A percentile compares a stretch with the other conserved stretches of the same genome.
Evolutionary conservation across 306 rosid species (phyloP).

Genomic region (Gastrolobium villosum): DNA sequence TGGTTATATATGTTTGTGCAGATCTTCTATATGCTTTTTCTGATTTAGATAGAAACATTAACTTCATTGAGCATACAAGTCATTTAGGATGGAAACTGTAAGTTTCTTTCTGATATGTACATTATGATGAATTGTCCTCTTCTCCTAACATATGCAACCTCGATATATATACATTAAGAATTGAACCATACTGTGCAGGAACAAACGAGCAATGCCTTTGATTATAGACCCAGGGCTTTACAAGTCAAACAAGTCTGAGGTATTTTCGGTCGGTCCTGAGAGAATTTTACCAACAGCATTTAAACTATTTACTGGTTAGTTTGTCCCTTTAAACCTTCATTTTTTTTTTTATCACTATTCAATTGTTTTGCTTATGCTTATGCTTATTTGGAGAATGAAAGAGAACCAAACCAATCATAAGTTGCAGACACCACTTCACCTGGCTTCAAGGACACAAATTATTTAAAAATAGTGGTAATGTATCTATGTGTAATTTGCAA

Average conservation of each 20-base stretch:
- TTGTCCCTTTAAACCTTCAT: conserved; percentile 7
- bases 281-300: conserved; percentile 79
- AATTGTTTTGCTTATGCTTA: not conserved
- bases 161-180: conserved; percentile 7
- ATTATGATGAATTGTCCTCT: not conserved
- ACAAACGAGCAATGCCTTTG: conserved; percentile 84
- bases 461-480: not conserved
- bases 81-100: conserved; percentile 88
- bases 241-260: conserved; percentile 63
- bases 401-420: not conserved
- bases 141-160: not conserved
- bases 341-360: conserved; percentile 2
- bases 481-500: not conserved
- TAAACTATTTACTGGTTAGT: conserved; percentile 81
- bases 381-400: not conserved
- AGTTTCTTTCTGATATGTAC: conserved; percentile 39
- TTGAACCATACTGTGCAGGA: conserved; percentile 55
- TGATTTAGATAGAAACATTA: conserved; percentile 65
- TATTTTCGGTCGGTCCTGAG: conserved; percentile 67
- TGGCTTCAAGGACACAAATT: not conserved
- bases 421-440: not conserved
- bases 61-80: conserved; percentile 91
- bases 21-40: conserved; percentile 79
- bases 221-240: conserved; percentile 86
- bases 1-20: conserved; percentile 44